These are phyloP conservation scores for Sporothrix pallida DNA, from an alignment of 2,329 filamentous ascomycete species.

Conservation along the genomic window DNA sequence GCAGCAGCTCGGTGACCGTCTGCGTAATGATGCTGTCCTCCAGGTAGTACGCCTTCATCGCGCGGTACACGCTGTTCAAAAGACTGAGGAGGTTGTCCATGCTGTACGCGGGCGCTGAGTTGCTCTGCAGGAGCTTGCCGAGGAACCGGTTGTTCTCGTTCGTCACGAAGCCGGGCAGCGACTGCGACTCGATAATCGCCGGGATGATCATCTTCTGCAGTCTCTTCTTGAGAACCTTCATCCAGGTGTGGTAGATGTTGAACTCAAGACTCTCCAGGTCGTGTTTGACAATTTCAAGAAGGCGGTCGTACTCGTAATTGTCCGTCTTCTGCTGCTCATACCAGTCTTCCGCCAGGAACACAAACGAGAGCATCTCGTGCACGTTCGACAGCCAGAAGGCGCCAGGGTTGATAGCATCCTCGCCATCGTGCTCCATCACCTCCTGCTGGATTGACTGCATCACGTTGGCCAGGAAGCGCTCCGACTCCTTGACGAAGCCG, in stretches of 20 bases:
- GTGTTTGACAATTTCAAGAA: conserved; percentile 98
- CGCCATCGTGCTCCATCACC: conserved; percentile 98
- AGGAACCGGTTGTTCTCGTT: conserved; percentile 98
- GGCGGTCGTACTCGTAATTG: conserved; percentile 97
- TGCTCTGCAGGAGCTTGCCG: conserved; percentile 91
- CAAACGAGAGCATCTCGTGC: conserved; percentile 99
- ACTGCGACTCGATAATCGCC: conserved; percentile 98
- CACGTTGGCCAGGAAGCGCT: conserved; percentile 97
- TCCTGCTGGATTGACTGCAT: conserved; percentile 99
- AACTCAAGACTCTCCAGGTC: conserved; percentile 98
- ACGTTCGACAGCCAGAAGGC: conserved; percentile 99
- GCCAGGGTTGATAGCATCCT: conserved; percentile 95
- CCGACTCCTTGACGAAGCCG: conserved; percentile 98
- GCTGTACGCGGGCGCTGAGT: conserved; percentile 92
- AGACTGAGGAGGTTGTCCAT: conserved; percentile 98
- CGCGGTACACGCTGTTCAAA: conserved; percentile 95
- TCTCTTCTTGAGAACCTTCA: conserved; percentile 99
- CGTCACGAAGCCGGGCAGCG: conserved; percentile 95
- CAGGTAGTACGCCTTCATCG: conserved; percentile 98
- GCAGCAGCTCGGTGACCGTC: conserved; percentile 90
- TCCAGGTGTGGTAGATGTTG: conserved; percentile 99
- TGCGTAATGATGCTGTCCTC: conserved; percentile 96
- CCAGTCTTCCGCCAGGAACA: conserved; percentile 99
- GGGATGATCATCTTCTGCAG: conserved; percentile 99
- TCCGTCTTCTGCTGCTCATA: conserved; percentile 99